Conservation (phyloP, 169 alveolate genomes). For the Toxoplasma gondii region DNA sequence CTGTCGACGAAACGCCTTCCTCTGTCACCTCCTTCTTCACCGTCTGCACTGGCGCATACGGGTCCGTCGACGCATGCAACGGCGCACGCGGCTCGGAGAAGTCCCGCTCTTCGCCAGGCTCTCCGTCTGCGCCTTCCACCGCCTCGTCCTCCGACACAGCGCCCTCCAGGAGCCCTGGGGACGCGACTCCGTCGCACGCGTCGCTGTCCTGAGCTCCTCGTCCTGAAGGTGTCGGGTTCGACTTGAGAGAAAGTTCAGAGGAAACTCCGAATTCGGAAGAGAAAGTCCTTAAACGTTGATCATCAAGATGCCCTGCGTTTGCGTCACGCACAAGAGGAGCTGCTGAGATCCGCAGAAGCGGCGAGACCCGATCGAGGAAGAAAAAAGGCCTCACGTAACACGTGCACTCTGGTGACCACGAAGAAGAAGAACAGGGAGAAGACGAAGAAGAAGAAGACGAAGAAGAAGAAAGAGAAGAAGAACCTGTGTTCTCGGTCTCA, state of each 20-base stretch:
- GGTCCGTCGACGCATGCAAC: too few species aligned
- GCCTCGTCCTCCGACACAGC: not conserved
- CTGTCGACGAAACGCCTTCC: too few species aligned
- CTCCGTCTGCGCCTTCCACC: not conserved
- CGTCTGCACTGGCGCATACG: too few species aligned
- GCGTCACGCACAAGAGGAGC: not conserved
- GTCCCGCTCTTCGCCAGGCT: too few species aligned
- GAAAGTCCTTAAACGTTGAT: not conserved
- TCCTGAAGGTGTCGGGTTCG: not conserved
- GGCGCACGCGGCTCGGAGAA: too few species aligned
- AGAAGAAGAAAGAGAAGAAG: not conserved
- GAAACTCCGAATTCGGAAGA: not conserved
- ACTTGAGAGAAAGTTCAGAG: not conserved
- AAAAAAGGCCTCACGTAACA: not conserved
- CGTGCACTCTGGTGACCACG: not conserved
- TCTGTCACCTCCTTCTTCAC: too few species aligned
- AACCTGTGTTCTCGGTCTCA: not conserved
- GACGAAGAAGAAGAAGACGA: too few species aligned
- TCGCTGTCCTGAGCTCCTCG: not conserved
- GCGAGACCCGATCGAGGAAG: not conserved
- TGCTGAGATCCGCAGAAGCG: not conserved
- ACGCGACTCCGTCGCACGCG: not conserved
- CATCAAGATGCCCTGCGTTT: not conserved
- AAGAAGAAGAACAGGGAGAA: too few species aligned
- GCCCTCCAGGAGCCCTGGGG: slow-evolving; percentile 23